Conservation (phyloP, 805 yeast genomes). For the Lipomyces starkeyi region DNA sequence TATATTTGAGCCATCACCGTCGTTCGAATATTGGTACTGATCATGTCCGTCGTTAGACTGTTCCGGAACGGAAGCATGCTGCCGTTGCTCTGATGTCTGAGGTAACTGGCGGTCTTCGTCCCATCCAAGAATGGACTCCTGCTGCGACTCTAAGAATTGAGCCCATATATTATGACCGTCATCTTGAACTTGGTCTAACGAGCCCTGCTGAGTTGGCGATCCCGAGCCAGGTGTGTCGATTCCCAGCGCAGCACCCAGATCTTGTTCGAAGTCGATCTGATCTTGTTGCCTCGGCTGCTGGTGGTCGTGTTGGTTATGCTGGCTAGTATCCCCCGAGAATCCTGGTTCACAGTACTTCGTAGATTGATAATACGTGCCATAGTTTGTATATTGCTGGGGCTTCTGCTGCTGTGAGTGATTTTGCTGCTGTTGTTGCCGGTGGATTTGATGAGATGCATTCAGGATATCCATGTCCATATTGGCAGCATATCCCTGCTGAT, state of each 20-base stretch:
- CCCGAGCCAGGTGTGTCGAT: neutral
- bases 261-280: constrained; percentile 17
- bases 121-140: constrained; percentile 18
- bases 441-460: neutral
- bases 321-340: neutral
- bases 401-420: constrained; percentile 5
- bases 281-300: constrained; percentile 14
- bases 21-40: neutral
- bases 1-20: neutral
- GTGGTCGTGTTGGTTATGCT: constrained; percentile 9
- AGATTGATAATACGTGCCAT: constrained; percentile 13
- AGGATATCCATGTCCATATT: neutral
- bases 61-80: neutral
- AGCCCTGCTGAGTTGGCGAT: neutral
- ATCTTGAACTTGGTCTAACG: neutral
- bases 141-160: constrained; percentile 26
- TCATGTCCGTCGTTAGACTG: neutral
- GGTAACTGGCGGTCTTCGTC: neutral
- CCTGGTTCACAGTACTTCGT: constrained; percentile 5
- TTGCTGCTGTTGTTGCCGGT: constrained; percentile 17
- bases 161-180: constrained; percentile 22
- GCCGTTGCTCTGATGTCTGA: neutral
- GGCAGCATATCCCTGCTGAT: neutral
- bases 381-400: constrained; percentile 10
- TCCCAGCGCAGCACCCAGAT: constrained; percentile 6